Evolutionary conservation across 129 eudicot species (phyloP).

Genomic region (Flaveria bidentis): DNA sequence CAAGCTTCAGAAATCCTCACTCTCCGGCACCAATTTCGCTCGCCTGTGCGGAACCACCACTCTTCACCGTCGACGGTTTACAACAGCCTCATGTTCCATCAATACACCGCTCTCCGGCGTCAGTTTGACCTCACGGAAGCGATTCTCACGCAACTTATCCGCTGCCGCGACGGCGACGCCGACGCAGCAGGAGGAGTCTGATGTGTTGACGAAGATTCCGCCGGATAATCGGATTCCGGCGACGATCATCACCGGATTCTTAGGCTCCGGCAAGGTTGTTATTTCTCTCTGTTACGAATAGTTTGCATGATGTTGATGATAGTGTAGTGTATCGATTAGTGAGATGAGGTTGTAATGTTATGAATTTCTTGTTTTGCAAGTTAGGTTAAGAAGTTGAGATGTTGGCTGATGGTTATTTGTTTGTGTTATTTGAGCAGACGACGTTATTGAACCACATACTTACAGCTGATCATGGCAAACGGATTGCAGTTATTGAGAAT

Average conservation of each 20-base stretch:
- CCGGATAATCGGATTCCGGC: slow-evolving; percentile 93
- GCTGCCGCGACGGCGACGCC: slow-evolving; percentile 55
- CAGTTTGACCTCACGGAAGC: slow-evolving; percentile 13
- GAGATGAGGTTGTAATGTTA: not conserved
- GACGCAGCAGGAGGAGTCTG: slow-evolving; percentile 50
- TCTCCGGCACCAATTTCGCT: slow-evolving; percentile 32
- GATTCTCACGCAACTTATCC: slow-evolving; percentile 50
- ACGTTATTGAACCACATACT: slow-evolving; percentile 89
- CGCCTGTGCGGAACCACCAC: slow-evolving; percentile 26
- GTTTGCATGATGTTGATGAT: slow-evolving; percentile 3
- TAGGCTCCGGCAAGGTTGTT: slow-evolving; percentile 93
- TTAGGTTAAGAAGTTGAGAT: slow-evolving; percentile 10
- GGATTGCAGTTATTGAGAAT: slow-evolving; percentile 97
- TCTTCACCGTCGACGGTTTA: slow-evolving; percentile 20
- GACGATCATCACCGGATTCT: slow-evolving; percentile 94
- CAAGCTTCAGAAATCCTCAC: slow-evolving; percentile 45
- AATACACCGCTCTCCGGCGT: slow-evolving; percentile 32
- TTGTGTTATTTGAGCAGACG: slow-evolving; percentile 54
- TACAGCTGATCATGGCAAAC: slow-evolving; percentile 95
- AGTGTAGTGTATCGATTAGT: not conserved
- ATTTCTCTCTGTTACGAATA: not conserved
- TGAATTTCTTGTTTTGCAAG: not conserved
- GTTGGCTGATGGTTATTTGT: slow-evolving; percentile 6
- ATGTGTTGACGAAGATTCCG: slow-evolving; percentile 66
- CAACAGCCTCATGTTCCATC: not conserved